Percentiles rank a stretch among this genome's conserved stretches.
These are phyloP conservation scores for Peniophora sp. DNA, from an alignment of 1,284 basidiomycete species.

Conservation along the genomic window DNA sequence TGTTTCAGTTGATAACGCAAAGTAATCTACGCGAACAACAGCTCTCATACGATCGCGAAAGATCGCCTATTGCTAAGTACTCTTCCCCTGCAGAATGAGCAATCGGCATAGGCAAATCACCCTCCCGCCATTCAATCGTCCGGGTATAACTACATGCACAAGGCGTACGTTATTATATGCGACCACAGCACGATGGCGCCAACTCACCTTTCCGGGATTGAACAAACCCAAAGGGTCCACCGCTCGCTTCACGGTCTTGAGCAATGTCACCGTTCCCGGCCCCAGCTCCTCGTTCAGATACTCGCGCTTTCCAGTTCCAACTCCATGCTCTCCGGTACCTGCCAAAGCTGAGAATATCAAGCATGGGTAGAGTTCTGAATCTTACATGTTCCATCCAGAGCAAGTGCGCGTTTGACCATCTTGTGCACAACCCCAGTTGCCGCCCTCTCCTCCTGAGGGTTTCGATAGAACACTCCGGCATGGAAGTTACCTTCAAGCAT, in stretches of 20 bases:
- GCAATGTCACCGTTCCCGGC: constrained; percentile 66
- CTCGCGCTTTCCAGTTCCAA: constrained; percentile 74
- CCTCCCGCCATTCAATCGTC: too few species aligned
- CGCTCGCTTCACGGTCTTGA: constrained; percentile 70
- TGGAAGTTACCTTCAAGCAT: constrained; percentile 49
- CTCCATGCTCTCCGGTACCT: constrained; percentile 59
- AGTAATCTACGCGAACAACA: too few species aligned
- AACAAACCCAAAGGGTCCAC: constrained; percentile 73
- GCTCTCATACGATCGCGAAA: too few species aligned
- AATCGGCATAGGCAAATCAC: too few species aligned
- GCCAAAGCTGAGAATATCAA: constrained; percentile 5
- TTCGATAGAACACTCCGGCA: constrained; percentile 57
- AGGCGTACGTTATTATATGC: too few species aligned
- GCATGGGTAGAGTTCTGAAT: constrained; percentile 4
- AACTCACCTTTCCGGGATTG: constrained; percentile 71
- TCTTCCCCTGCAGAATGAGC: too few species aligned
- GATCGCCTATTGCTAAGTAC: too few species aligned
- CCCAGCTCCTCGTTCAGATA: constrained; percentile 73
- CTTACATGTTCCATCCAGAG: constrained; percentile 68
- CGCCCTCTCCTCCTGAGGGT: constrained; percentile 47
- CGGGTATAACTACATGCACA: too few species aligned
- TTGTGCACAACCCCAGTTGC: constrained; percentile 60
- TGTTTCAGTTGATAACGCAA: too few species aligned
- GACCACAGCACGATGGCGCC: too few species aligned
- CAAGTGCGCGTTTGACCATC: constrained; percentile 58